Evolutionary conservation across 228 moss, liverwort and hornwort genomes (phyloP).

Genomic region (Sphagnum magellanicum): DNA sequence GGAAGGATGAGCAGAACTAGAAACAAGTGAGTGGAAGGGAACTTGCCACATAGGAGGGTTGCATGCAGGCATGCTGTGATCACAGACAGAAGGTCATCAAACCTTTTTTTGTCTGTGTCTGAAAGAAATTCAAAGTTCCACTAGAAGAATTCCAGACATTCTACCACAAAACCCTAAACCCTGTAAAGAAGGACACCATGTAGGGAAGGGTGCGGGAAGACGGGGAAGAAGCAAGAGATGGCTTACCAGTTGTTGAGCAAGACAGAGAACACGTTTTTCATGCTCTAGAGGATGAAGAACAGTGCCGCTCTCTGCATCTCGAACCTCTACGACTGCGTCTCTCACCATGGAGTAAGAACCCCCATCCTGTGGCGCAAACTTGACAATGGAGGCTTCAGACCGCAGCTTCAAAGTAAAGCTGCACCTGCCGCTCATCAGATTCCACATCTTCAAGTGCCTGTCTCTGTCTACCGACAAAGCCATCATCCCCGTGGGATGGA

Average conservation of each 20-base stretch:
- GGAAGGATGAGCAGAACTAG: neutral
- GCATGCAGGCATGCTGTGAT: no score
- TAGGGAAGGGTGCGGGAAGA: neutral
- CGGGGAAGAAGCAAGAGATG: no score
- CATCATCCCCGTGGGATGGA: slow-evolving; percentile 63
- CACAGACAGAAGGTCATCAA: no score
- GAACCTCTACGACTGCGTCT: slow-evolving; percentile 59
- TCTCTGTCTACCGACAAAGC: slow-evolving; percentile 79
- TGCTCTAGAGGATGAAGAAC: slow-evolving; percentile 47
- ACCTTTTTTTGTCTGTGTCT: no score
- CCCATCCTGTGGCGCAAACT: slow-evolving; percentile 79
- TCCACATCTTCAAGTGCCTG: slow-evolving; percentile 95
- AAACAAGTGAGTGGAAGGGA: no score
- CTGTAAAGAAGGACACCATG: neutral
- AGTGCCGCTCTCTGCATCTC: slow-evolving; percentile 66
- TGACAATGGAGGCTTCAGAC: slow-evolving; percentile 59
- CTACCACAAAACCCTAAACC: no score
- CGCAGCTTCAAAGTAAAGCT: slow-evolving; percentile 72
- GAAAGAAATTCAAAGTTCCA: no score
- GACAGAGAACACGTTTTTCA: slow-evolving; percentile 68
- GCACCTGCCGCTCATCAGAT: slow-evolving; percentile 83
- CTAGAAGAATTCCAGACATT: no score
- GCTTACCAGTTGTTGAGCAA: slow-evolving; percentile 68
- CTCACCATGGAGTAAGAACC: slow-evolving; percentile 65
- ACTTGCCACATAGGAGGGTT: no score